Base-by-base conservation (phyloP, 345 rosid species). In the Microthlaspi erraticum region DNA sequence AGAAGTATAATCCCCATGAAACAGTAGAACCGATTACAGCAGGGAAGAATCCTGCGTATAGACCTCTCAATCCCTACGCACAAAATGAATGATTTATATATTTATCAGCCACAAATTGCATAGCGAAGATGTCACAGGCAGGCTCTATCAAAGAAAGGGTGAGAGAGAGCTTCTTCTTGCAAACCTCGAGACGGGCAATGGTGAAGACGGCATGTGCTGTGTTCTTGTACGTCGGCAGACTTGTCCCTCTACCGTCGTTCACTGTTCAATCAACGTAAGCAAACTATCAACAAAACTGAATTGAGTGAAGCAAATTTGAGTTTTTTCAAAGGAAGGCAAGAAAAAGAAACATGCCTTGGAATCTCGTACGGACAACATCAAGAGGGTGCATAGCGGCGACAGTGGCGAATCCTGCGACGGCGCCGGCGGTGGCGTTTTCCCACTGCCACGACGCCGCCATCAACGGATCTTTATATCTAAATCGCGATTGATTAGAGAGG, bases 371-470 rank as follows among this genome's bases (percentile, higher is more conserved):
- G 39, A 91, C 97, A 51, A 94, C 91, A 77, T 94, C 99, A 7
- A 94, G 91, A 11, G 99, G 96, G 49, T 94, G 91, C 88, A 83
- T 69, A 37, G 85, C 77, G 12, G 97, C 82, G 19, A 91, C 95
- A 7, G 98, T 93, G 69, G 90, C 85, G 79, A 93, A 89, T 19
- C 98, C 98, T 1, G 98, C 94, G 13, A 84, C 64, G 70, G 88
- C 93, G 10, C 98, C 96, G 38, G 98, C 97, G 14, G 82, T 77
- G 77, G 97, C 90, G 68, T 83, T 89, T 80, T 89, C 88, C 98
- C 96, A 89, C 75, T 85, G 91, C 97, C 89, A 82, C 38, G 49
- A 48, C 48, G 82, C 43, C 74, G 31, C 58, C 78, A 74, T 66
- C 2, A 31, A 46, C 9, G 37, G 38, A 14, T 53, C 17, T 10